Evolutionary conservation across 805 yeast genomes (phyloP).

Genomic region (Metschnikowia bowlesiae): DNA sequence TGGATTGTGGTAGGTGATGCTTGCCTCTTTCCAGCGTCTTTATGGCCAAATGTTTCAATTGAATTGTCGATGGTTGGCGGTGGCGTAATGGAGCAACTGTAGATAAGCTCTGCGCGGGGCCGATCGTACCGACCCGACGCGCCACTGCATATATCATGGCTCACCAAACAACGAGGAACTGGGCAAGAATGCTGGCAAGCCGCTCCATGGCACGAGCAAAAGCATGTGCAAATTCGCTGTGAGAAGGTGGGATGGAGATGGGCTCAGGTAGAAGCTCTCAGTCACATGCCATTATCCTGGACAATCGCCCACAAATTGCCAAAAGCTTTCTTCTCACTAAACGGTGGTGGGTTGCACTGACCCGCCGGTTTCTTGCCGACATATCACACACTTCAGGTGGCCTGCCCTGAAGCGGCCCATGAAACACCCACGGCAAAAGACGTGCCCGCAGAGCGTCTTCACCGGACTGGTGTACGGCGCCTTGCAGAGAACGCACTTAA

Average conservation of each 20-base stretch:
- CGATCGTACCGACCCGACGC: neutral
- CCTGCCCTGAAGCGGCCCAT: slow-evolving; percentile 39
- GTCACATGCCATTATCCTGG: too few species aligned
- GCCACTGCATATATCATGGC: neutral
- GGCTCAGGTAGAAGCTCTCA: too few species aligned
- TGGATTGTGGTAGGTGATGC: too few species aligned
- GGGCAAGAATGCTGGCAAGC: too few species aligned
- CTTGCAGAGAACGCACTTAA: slow-evolving; percentile 60
- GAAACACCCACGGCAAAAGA: slow-evolving; percentile 62
- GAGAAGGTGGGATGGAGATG: too few species aligned
- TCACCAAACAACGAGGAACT: too few species aligned
- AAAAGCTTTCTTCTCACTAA: neutral
- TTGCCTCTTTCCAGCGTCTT: too few species aligned
- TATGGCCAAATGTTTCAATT: too few species aligned
- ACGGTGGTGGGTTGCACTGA: slow-evolving; percentile 46
- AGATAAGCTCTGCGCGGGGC: neutral
- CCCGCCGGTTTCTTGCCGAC: slow-evolving; percentile 60
- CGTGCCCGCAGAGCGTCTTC: slow-evolving; percentile 57
- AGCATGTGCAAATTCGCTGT: too few species aligned
- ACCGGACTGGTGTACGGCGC: slow-evolving; percentile 52
- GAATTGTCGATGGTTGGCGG: neutral
- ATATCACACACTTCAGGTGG: slow-evolving; percentile 48
- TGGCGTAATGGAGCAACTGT: neutral
- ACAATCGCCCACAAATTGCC: too few species aligned
- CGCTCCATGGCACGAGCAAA: too few species aligned